Evolutionary conservation across 2,329 filamentous ascomycete genomes (phyloP).

Genomic region (Hypoxylon sp.): DNA sequence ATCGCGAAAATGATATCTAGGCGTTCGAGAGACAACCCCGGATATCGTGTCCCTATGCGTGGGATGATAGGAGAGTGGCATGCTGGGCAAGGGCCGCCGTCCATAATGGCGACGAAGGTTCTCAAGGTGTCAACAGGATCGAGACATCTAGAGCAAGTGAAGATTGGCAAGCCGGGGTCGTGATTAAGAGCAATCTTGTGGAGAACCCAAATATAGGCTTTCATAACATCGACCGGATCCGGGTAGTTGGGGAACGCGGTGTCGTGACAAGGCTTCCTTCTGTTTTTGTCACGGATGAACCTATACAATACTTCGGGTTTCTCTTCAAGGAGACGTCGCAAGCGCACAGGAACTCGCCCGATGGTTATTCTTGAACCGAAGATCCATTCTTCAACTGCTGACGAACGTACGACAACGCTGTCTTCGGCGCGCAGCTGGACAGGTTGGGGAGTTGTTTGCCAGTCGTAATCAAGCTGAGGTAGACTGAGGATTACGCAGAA

Average conservation of each 20-base stretch:
- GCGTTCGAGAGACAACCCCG: neutral
- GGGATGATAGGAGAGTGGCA: neutral
- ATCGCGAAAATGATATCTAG: neutral
- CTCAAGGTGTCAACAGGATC: neutral
- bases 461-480: too few species aligned
- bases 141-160: neutral
- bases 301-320: neutral
- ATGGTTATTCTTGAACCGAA: conserved; percentile 22
- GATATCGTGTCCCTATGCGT: neutral
- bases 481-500: neutral
- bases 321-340: neutral
- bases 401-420: neutral
- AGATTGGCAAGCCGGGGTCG: too few species aligned
- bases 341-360: neutral
- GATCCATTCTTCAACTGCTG: conserved; percentile 11
- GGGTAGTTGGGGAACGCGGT: neutral
- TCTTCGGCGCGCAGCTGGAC: neutral
- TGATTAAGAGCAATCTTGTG: neutral
- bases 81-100: neutral
- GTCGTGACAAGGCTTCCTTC: too few species aligned
- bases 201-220: neutral
- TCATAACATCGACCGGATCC: neutral
- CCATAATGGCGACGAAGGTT: conserved; percentile 21
- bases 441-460: too few species aligned
- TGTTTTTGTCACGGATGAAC: neutral